Conservation (phyloP, 352 stramenopile genomes). For the Phytophthora sansomeana region DNA sequence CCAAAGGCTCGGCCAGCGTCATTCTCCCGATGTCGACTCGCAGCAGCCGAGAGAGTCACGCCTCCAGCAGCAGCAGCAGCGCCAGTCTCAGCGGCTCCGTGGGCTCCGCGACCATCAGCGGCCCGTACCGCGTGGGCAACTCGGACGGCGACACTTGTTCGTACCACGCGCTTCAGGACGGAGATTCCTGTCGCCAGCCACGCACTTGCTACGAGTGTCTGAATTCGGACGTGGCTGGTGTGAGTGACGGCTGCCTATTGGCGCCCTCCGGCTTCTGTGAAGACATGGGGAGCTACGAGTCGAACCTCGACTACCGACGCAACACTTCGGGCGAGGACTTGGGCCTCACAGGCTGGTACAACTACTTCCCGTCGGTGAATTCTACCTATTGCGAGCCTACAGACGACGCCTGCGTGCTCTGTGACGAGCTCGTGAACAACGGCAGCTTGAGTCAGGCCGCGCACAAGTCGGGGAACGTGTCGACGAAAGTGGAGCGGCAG, state of each 20-base stretch:
- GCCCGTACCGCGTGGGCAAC: slow-evolving; percentile 51
- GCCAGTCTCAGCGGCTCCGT: slow-evolving; percentile 24
- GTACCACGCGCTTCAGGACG: slow-evolving; percentile 57
- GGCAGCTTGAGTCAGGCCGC: slow-evolving; percentile 29
- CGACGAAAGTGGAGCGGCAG: slow-evolving; percentile 48
- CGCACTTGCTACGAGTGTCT: slow-evolving; percentile 79
- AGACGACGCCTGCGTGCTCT: slow-evolving; percentile 64
- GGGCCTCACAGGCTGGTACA: slow-evolving; percentile 51
- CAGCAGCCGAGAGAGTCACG: slow-evolving; percentile 21
- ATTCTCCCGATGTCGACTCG: slow-evolving; percentile 16
- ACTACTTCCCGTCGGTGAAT: slow-evolving; percentile 75
- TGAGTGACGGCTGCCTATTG: slow-evolving; percentile 60
- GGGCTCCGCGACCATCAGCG: slow-evolving; percentile 31
- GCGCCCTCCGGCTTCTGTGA: slow-evolving; percentile 65
- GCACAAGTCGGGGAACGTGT: slow-evolving; percentile 40
- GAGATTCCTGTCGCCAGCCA: slow-evolving; percentile 58
- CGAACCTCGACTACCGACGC: slow-evolving; percentile 60
- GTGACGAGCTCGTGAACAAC: slow-evolving; percentile 44
- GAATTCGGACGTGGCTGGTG: slow-evolving; percentile 47
- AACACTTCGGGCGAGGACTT: slow-evolving; percentile 53
- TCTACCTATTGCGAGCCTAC: slow-evolving; percentile 65
- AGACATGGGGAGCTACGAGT: slow-evolving; percentile 59
- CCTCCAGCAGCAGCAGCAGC: slow-evolving; percentile 8
- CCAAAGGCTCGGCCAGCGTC: slow-evolving; percentile 1
- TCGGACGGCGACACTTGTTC: slow-evolving; percentile 63